Evolutionary conservation across 2,329 filamentous ascomycete species (phyloP).

Genomic region (Hymenoscyphus fraxineus): DNA sequence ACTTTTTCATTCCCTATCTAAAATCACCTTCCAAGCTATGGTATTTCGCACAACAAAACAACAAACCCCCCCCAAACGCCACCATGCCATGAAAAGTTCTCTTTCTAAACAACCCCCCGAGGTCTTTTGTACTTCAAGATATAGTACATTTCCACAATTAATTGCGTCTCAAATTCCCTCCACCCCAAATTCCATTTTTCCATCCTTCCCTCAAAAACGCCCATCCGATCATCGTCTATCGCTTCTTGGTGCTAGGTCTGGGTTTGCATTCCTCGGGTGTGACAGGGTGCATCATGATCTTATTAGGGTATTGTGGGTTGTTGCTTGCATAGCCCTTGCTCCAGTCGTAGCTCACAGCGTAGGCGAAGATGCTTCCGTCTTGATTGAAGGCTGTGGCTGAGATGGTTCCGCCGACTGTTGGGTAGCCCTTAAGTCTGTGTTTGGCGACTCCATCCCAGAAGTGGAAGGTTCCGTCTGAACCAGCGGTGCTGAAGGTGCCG

Average conservation of each 20-base stretch:
- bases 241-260: slow-evolving; percentile 38
- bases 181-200: not conserved
- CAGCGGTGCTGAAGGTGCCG: slow-evolving; percentile 97
- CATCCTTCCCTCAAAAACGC: not conserved
- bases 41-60: slow-evolving; percentile 5
- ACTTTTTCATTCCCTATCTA: slow-evolving; percentile 1
- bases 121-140: slow-evolving; percentile 1
- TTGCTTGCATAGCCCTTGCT: slow-evolving; percentile 91
- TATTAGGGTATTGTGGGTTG: slow-evolving; percentile 68
- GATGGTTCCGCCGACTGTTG: slow-evolving; percentile 80
- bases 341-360: slow-evolving; percentile 96
- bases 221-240: slow-evolving; percentile 22
- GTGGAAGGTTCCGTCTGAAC: slow-evolving; percentile 93
- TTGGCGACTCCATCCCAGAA: slow-evolving; percentile 95
- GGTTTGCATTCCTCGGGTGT: slow-evolving; percentile 61
- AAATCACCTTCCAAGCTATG: not conserved
- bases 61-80: slow-evolving; percentile 1
- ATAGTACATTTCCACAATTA: slow-evolving; percentile 1
- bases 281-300: slow-evolving; percentile 82
- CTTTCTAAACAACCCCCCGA: not conserved
- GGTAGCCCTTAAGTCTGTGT: slow-evolving; percentile 85
- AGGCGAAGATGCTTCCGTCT: slow-evolving; percentile 78
- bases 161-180: not conserved
- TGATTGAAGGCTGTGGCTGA: slow-evolving; percentile 88
- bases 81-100: slow-evolving; percentile 1